Evolutionary conservation across 2,329 filamentous ascomycete genomes (phyloP), one percentile per base, ranked within the genome.

Genomic region (Lachnellula subtilissima): DNA sequence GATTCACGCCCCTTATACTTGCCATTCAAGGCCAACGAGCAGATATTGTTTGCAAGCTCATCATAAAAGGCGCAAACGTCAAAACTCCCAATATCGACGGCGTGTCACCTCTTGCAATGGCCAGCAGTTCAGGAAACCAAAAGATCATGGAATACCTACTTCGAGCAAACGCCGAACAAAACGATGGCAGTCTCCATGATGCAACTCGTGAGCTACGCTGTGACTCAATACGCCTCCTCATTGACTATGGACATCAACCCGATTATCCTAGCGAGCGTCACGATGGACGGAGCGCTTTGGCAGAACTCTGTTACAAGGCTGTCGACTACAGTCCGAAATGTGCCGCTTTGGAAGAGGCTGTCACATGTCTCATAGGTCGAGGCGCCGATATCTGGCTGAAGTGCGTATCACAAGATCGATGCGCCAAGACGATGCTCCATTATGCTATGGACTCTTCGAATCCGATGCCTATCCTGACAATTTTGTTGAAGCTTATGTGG

Each of bases 181-280:
- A 62, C 28, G 60, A 89, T 57, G 84, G 85, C 0, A 87, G 84
- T 3, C 74, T 89, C 3, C 85, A 88, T 63, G 85, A 87, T 58
- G 82, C 84, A 4, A 79, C 84, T 0, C 74, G 82, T 17, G 76
- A 81, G 48, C 74, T 88, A 17, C 82, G 86, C 59, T 62, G 84
- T 0, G 70, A 78, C 14, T 78, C 78, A 1, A 79, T 86, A 60
- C 75, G 77, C 50, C 73, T 83, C 1, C 72, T 89, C 2, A 70
- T 87, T 9, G 74, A 85, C 48, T 74, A 80, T 57, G 80, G 79
- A 2, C 85, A 88, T 57, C 79, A 85, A 11, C 75, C 82, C 0
- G 84, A 87, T 64, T 88, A 86, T 56, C 85, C 85, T 0, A 86
- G 82, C 53, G 77, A 82, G 2, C 71, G 84, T 1, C 85, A 88